Base-by-base conservation (phyloP, 768 basidiomycete species). In the Hygrocybe punicea region DNA sequence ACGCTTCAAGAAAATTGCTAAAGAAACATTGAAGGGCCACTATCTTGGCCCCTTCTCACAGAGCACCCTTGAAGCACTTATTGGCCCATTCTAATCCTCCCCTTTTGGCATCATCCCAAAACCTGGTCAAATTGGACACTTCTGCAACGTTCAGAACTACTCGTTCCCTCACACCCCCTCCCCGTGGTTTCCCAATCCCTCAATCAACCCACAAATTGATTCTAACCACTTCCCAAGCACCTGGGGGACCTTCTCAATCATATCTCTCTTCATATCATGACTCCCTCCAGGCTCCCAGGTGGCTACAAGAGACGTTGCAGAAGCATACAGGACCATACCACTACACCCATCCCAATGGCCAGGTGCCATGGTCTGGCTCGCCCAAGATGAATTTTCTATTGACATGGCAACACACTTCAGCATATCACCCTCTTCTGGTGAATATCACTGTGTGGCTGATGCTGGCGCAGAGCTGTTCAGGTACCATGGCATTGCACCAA, bases 291-390 rank as follows among this genome's bases (percentile, higher is more conserved):
- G 65, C 0, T 67, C 71, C 1, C 66, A 76, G 61, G 68, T 49
- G 1, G 72, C 65, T 0, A 63, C 65, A 0, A 60, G 66, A 0
- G 75, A 76, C 40, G 62, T 76, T 0, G 58, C 68, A 0, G 70
- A 74, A 51, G 76, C 73, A 0, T 75, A 73, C 34, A 57, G 66
- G 1, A 70, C 60, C 7, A 63, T 76, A 0, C 70, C 67, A 0
- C 46, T 71, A 9, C 64, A 69, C n/a, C 65, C 55, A 0, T 66
- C 67, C 0, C 78, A 78, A 40, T 80, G 75, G 76, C 74, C 73
- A 0, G 72, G 67, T 0, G 33, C 68, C 0, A 69, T 77, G 0
- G 60, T 78, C 0, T 55, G 63, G 0, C 51, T 74, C 0, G 57
- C 56, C 0, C 51, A 63, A 0, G 61, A 66, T 25, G 23, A 16